These are phyloP conservation scores for Arthrobotrys entomopaga DNA, from an alignment of 2,329 filamentous ascomycete species.

Conservation along the genomic window DNA sequence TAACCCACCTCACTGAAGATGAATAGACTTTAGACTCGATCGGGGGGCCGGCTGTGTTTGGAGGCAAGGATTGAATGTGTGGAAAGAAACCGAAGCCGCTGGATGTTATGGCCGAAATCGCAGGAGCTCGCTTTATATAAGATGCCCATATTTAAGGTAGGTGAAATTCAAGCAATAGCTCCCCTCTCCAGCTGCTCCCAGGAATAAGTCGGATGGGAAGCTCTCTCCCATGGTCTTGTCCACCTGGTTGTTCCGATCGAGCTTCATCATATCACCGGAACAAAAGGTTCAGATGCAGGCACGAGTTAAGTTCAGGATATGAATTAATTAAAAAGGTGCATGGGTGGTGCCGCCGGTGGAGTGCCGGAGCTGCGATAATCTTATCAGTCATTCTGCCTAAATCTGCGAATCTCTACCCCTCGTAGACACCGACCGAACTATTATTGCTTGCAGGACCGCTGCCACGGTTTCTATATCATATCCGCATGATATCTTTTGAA, in stretches of 20 bases:
- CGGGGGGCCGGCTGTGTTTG: neutral
- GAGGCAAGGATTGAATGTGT: constrained; percentile 1
- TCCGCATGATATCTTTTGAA: too few species aligned
- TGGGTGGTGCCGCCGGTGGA: constrained; percentile 4
- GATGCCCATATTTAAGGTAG: neutral
- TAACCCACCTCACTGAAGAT: neutral
- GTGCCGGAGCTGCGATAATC: neutral
- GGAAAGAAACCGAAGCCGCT: constrained; percentile 41
- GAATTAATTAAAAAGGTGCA: constrained; percentile 31
- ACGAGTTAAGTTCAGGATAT: constrained; percentile 10
- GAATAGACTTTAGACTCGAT: constrained; percentile 4
- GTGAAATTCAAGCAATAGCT: constrained; percentile 5
- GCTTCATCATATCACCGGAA: too few species aligned
- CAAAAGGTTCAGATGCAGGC: constrained; percentile 22
- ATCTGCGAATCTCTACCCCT: neutral
- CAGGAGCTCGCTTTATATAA: constrained; percentile 51
- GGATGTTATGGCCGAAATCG: constrained; percentile 51
- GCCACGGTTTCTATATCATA: too few species aligned
- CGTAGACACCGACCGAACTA: too few species aligned
- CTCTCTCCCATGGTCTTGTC: constrained; percentile 30
- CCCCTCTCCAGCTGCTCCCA: constrained; percentile 8
- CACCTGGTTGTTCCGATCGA: constrained; percentile 29
- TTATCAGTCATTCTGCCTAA: constrained; percentile 36
- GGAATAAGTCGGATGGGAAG: constrained; percentile 38
- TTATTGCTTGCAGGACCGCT: neutral